These are phyloP conservation scores for Zygosaccharomyces bailii DNA, from an alignment of 805 yeast genomes.

Conservation along the genomic window DNA sequence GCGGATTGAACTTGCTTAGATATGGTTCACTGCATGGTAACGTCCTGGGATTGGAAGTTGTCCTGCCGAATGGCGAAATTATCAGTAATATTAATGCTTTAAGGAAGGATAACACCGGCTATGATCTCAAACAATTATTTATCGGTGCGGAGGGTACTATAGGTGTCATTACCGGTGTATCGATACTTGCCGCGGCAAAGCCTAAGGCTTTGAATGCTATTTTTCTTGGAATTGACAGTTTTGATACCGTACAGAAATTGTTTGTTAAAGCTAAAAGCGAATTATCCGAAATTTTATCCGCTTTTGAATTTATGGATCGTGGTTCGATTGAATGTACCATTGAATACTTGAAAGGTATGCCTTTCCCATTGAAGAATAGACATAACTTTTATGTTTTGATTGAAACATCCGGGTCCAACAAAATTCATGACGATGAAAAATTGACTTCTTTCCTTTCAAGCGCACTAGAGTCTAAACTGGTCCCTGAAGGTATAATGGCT, in stretches of 20 bases:
- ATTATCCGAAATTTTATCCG: constrained; percentile 75
- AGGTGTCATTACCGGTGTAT: constrained; percentile 80
- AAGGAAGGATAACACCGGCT: constrained; percentile 88
- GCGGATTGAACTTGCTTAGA: constrained; percentile 76
- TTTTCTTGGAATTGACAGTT: constrained; percentile 68
- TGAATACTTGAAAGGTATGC: constrained; percentile 46
- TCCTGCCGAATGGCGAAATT: constrained; percentile 76
- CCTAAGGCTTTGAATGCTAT: constrained; percentile 80
- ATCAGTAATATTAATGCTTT: constrained; percentile 71
- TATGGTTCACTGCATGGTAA: constrained; percentile 87
- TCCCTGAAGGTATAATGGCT: constrained; percentile 83
- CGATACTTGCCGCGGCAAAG: constrained; percentile 78
- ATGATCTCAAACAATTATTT: constrained; percentile 79
- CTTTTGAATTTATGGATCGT: constrained; percentile 85
- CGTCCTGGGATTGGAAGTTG: constrained; percentile 81
- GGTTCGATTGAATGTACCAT: constrained; percentile 58
- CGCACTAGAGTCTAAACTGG: constrained; percentile 71
- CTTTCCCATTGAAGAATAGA: constrained; percentile 71
- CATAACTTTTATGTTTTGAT: constrained; percentile 82
- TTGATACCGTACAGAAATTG: constrained; percentile 70
- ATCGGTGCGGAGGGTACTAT: constrained; percentile 88
- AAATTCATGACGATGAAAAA: constrained; percentile 84
- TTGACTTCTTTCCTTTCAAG: constrained; percentile 71
- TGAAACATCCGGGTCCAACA: constrained; percentile 88
- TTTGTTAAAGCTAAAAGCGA: constrained; percentile 69